Base-by-base conservation (phyloP, 2,329 filamentous ascomycete genomes). In the Fusarium sp. region DNA sequence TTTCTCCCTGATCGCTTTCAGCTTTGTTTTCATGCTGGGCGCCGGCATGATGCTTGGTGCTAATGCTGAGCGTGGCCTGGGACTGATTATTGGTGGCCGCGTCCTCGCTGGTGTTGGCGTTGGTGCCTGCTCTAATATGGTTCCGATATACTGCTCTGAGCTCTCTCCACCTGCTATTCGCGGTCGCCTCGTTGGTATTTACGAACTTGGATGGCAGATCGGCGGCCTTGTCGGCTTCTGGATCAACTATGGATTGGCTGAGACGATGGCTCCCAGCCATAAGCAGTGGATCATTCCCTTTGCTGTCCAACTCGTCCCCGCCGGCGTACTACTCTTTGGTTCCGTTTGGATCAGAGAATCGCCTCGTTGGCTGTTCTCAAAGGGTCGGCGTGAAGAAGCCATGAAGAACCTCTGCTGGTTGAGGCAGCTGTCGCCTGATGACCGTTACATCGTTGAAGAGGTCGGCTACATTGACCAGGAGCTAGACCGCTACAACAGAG, bases 401-500 rank as follows among this genome's bases (percentile, higher is more conserved):
- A 80, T 88, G 67, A 80, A 81, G 56, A 85, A 84, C 39, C 82
- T 91, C 46, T 88, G 85, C 82, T 91, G 88, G 88, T 87, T 92
- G 65, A 84, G 89, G 34, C 85, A 89, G 51, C 83, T 91, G 0
- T 76, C 81, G 4, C 75, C 80, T 1, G 82, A 84, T 9, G 84
- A 92, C 62, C 79, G 82, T 17, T 94, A 94, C 76, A 90, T 94
- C 64, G 80, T 91, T 2, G 91, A 94, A 75, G 92, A 94, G 78
- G 83, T 94, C 22, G 84, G 85, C 56, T 89, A 86, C 64, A 90
- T 94, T 63, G 91, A 94, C 51, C 84, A 87, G 19, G 90, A 92
- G 11, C 80, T 93, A 17, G 90, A 93, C 64, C 81, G 88, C 21
- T 91, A 91, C 77, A 82, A 85, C 44, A 75, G 82, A 5, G 85